Evolutionary conservation across 1,284 basidiomycete species (phyloP).

Genomic region (Pseudozyma sp.): DNA sequence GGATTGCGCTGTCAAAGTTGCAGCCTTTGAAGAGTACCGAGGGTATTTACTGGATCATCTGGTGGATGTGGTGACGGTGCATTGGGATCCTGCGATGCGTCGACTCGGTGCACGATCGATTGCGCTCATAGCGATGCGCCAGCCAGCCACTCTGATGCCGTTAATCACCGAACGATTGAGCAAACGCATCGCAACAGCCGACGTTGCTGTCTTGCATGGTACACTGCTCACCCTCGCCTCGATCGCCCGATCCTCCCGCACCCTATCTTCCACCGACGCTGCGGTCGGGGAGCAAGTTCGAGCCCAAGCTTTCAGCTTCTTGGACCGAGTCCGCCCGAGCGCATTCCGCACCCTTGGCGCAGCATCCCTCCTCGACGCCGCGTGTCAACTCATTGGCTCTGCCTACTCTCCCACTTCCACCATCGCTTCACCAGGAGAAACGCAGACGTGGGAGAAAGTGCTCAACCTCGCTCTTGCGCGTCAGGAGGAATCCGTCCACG

Average conservation of each 20-base stretch:
- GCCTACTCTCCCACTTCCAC: conserved; percentile 3
- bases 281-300: conserved; percentile 4
- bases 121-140: conserved; percentile 76
- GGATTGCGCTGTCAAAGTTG: conserved; percentile 84
- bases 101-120: conserved; percentile 83
- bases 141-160: conserved; percentile 74
- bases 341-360: conserved; percentile 78
- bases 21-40: conserved; percentile 84
- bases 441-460: conserved; percentile 67
- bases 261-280: conserved; percentile 69
- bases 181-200: conserved; percentile 65
- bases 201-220: conserved; percentile 82
- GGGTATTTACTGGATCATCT: conserved; percentile 80
- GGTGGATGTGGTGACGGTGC: conserved; percentile 79
- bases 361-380: conserved; percentile 79
- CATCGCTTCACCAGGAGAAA: conserved; percentile 9
- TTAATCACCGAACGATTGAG: conserved; percentile 68
- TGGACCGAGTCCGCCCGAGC: conserved; percentile 74
- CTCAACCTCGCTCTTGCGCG: conserved; percentile 81
- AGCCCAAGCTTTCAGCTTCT: conserved; percentile 71
- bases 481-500: conserved; percentile 77
- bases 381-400: conserved; percentile 79
- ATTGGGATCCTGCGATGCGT: conserved; percentile 90
- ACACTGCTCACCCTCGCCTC: conserved; percentile 80
- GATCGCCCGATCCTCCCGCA: conserved; percentile 73